phyloP scores from a whole-genome alignment of 2,329 filamentous ascomycete species.

The Dactylellina parvicollis region DNA sequence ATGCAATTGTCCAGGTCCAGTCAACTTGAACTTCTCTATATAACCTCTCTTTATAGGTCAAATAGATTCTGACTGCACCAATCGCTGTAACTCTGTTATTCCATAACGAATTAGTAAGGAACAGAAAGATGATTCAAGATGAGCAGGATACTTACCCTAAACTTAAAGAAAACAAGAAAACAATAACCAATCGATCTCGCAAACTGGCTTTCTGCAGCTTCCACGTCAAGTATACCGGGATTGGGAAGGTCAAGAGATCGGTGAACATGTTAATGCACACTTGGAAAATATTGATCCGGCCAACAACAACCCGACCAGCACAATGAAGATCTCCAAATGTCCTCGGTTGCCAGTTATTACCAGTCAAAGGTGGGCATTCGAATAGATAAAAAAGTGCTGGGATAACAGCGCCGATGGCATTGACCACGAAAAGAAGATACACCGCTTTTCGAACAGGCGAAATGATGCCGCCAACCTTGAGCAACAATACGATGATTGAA shows the following conservation, averaged over 20 bases:
- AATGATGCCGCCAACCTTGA: constrained; percentile 52
- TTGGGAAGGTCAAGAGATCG: constrained; percentile 47
- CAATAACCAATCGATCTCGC: constrained; percentile 33
- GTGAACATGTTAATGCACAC: constrained; percentile 54
- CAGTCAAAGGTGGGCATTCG: constrained; percentile 50
- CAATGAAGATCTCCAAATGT: constrained; percentile 47
- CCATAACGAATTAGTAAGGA: not conserved
- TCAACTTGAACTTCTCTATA: constrained; percentile 34
- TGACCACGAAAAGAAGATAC: constrained; percentile 41
- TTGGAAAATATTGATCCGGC: constrained; percentile 53
- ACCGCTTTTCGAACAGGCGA: constrained; percentile 37
- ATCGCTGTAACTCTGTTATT: constrained; percentile 45
- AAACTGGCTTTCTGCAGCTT: constrained; percentile 51
- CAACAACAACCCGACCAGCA: constrained; percentile 38
- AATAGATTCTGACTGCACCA: constrained; percentile 51
- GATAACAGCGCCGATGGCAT: constrained; percentile 33
- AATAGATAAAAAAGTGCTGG: constrained; percentile 50
- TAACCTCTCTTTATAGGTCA: constrained; percentile 49
- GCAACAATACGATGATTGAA: constrained; percentile 47
- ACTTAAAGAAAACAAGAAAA: constrained; percentile 48
- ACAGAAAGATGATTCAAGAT: not conserved
- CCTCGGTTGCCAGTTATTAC: constrained; percentile 42
- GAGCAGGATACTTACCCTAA: constrained; percentile 30
- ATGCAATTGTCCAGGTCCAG: constrained; percentile 51
- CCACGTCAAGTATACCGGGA: constrained; percentile 49